A percentile compares a stretch with the other conserved stretches of the same genome.
Evolutionary conservation across 2,329 filamentous ascomycete species (phyloP).

Genomic region (Alternaria postmessia): DNA sequence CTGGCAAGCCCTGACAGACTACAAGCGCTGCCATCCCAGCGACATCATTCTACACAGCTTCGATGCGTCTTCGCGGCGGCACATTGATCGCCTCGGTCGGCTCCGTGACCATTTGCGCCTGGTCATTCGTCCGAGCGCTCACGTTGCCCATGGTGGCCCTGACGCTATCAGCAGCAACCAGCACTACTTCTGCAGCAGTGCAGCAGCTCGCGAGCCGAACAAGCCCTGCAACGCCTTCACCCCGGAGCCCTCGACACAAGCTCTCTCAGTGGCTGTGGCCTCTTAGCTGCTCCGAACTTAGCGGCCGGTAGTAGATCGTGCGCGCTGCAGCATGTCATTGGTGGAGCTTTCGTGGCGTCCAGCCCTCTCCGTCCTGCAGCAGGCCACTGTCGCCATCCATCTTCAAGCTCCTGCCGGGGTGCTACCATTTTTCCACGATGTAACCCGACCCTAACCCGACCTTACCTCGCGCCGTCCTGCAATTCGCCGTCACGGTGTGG

Average conservation of each 20-base stretch:
- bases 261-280: constrained; percentile 39
- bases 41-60: constrained; percentile 44
- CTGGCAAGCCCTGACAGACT: constrained; percentile 21
- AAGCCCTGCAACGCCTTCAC: constrained; percentile 30
- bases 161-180: constrained; percentile 43
- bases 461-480: constrained; percentile 35
- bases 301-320: constrained; percentile 46
- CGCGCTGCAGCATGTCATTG: constrained; percentile 32
- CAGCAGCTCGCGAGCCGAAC: constrained; percentile 35
- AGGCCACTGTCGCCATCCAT: constrained; percentile 38
- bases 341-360: constrained; percentile 39
- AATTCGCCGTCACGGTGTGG: constrained; percentile 48
- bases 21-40: constrained; percentile 31
- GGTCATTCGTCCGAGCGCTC: constrained; percentile 32
- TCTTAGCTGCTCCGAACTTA: constrained; percentile 44
- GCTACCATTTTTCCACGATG: constrained; percentile 41
- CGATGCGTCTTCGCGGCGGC: constrained; percentile 44
- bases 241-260: constrained; percentile 24
- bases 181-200: constrained; percentile 30
- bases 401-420: constrained; percentile 36
- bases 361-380: constrained; percentile 48
- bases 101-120: constrained; percentile 34
- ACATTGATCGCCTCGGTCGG: constrained; percentile 44
- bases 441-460: constrained; percentile 51
- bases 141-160: constrained; percentile 29